A percentile compares a stretch with the other conserved stretches of the same genome.
Conservation (phyloP, 441 rosid species). For the Populus tomentosa region DNA sequence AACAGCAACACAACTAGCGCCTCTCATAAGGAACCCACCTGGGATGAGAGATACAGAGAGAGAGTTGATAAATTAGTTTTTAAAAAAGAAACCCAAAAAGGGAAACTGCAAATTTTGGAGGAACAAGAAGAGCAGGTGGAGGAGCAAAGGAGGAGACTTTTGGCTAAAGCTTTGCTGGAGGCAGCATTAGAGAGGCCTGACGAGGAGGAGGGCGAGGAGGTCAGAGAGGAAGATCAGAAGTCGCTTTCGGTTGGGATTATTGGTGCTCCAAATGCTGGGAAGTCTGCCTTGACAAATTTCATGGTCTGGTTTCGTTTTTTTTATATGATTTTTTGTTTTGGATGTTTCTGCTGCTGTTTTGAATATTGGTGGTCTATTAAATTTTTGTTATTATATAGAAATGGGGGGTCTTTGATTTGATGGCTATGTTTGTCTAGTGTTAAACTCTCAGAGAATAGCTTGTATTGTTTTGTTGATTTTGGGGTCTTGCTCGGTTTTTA, state of each 20-base stretch:
- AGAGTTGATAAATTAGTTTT: conserved; percentile 53
- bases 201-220: conserved; percentile 56
- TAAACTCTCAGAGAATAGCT: background rate
- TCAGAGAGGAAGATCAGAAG: conserved; percentile 90
- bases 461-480: background rate
- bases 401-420: background rate
- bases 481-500: too few species aligned
- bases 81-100: conserved; percentile 36
- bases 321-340: background rate
- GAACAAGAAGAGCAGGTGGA: conserved; percentile 38
- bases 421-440: background rate
- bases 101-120: conserved; percentile 19
- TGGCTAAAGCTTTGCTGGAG: conserved; percentile 71
- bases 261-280: conserved; percentile 96
- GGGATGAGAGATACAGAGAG: conserved; percentile 64
- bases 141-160: conserved; percentile 38
- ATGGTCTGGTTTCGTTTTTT: conserved; percentile 49
- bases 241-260: conserved; percentile 89
- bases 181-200: conserved; percentile 69
- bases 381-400: background rate
- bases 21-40: conserved; percentile 31
- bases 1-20: conserved; percentile 1
- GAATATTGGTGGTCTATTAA: background rate
- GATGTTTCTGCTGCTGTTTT: background rate
- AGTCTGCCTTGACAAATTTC: conserved; percentile 77